A percentile compares a stretch with the other conserved stretches of the same genome.
Evolutionary conservation across 805 yeast species (phyloP).

Genomic region (Cyberlindnera samutprakarnensis): DNA sequence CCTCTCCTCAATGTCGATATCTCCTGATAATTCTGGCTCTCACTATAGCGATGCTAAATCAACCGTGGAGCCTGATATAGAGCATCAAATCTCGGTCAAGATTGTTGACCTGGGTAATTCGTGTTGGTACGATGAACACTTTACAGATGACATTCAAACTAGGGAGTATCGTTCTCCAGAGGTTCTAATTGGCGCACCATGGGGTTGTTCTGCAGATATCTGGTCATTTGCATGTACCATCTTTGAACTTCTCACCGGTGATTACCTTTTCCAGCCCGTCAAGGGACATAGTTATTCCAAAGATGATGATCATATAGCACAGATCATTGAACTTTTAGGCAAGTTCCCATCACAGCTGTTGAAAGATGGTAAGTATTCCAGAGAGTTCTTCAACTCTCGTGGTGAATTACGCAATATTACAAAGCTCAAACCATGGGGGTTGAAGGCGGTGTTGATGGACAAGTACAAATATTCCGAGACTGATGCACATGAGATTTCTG

Average conservation of each 20-base stretch:
- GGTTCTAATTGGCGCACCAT: constrained; percentile 64
- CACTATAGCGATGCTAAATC: constrained; percentile 1
- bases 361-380: constrained; percentile 52
- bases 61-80: constrained; percentile 5
- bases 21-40: constrained; percentile 23
- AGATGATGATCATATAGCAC: constrained; percentile 96
- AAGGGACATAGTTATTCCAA: constrained; percentile 70
- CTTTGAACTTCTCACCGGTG: constrained; percentile 91
- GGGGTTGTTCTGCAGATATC: constrained; percentile 95
- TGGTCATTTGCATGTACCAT: constrained; percentile 95
- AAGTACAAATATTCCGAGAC: constrained; percentile 68
- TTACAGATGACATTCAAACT: constrained; percentile 65
- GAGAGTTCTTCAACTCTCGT: constrained; percentile 55
- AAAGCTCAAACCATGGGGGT: constrained; percentile 84
- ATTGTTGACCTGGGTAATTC: constrained; percentile 84
- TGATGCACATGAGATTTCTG: constrained; percentile 68
- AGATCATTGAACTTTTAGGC: constrained; percentile 79
- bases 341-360: constrained; percentile 53
- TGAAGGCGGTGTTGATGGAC: constrained; percentile 72
- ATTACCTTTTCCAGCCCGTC: constrained; percentile 84
- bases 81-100: constrained; percentile 63
- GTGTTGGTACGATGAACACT: constrained; percentile 60
- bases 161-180: constrained; percentile 85
- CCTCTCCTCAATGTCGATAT: constrained; percentile 32
- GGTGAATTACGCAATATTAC: constrained; percentile 74